Percentiles rank a stretch among this genome's conserved stretches.
phyloP scores from a whole-genome alignment of 2,329 filamentous ascomycete genomes.

The Pseudocercospora musae region DNA sequence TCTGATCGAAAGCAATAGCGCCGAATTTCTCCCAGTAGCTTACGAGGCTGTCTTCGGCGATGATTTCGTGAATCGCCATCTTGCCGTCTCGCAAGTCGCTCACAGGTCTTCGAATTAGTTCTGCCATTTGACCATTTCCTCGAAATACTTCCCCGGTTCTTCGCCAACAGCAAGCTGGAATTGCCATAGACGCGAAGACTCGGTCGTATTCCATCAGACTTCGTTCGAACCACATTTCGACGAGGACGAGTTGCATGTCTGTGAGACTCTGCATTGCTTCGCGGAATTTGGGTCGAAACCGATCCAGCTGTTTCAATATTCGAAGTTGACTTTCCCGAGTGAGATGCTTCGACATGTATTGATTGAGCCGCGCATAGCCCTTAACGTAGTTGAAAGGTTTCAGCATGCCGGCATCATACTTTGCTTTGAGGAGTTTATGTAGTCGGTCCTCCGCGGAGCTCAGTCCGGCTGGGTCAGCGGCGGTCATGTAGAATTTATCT shows the following conservation, averaged over 20 bases:
- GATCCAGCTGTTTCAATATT: slow-evolving; percentile 85
- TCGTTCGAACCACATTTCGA: slow-evolving; percentile 99
- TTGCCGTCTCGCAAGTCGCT: slow-evolving; percentile 90
- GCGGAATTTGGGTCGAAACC: slow-evolving; percentile 91
- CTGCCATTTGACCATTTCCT: slow-evolving; percentile 98
- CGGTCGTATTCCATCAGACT: slow-evolving; percentile 97
- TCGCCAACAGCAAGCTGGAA: slow-evolving; percentile 95
- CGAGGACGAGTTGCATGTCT: slow-evolving; percentile 88
- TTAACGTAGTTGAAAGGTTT: slow-evolving; percentile 99
- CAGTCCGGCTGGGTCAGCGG: slow-evolving; percentile 86
- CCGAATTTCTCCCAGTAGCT: slow-evolving; percentile 99
- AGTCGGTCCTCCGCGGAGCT: slow-evolving; percentile 89
- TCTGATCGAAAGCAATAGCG: slow-evolving; percentile 91
- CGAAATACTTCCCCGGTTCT: slow-evolving; percentile 95
- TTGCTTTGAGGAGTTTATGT: slow-evolving; percentile 88
- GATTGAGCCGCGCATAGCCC: slow-evolving; percentile 83
- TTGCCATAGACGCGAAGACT: slow-evolving; percentile 97
- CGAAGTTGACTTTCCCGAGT: slow-evolving; percentile 79
- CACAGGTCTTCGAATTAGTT: slow-evolving; percentile 88
- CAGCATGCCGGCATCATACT: slow-evolving; percentile 90
- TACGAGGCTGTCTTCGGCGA: slow-evolving; percentile 90
- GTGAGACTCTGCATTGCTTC: slow-evolving; percentile 90
- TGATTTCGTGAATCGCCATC: slow-evolving; percentile 89
- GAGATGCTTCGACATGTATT: slow-evolving; percentile 89
- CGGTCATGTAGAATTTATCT: slow-evolving; percentile 92